Conservation (phyloP, 2,329 filamentous ascomycete species). For the Bretziella fagacearum region DNA sequence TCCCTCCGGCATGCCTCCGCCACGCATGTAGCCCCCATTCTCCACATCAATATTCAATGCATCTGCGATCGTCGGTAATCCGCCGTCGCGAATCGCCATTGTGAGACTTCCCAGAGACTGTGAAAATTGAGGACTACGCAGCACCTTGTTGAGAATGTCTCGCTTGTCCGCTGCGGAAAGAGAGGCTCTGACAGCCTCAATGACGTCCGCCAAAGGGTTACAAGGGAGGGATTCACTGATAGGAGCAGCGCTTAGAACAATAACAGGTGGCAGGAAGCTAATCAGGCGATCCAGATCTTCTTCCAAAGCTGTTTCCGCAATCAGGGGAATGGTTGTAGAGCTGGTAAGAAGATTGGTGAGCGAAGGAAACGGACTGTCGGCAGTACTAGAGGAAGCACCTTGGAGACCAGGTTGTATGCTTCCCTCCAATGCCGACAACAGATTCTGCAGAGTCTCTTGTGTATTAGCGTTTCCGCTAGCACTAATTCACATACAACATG, state of each 20-base stretch:
- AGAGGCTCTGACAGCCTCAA: slow-evolving; percentile 56
- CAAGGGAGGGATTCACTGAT: slow-evolving; percentile 25
- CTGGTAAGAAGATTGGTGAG: slow-evolving; percentile 73
- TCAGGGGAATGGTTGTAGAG: slow-evolving; percentile 57
- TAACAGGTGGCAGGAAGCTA: slow-evolving; percentile 57
- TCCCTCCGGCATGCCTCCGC: slow-evolving; percentile 67
- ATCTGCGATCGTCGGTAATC: slow-evolving; percentile 75
- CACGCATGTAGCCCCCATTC: slow-evolving; percentile 66
- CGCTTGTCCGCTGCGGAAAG: slow-evolving; percentile 65
- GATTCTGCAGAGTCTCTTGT: slow-evolving; percentile 49
- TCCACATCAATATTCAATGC: slow-evolving; percentile 65
- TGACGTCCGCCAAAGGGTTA: slow-evolving; percentile 51
- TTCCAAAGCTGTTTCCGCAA: slow-evolving; percentile 43
- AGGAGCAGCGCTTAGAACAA: slow-evolving; percentile 46
- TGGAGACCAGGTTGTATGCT: slow-evolving; percentile 24
- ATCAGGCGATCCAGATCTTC: slow-evolving; percentile 58
- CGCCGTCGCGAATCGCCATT: slow-evolving; percentile 75
- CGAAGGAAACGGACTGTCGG: slow-evolving; percentile 56
- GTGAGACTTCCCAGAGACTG: slow-evolving; percentile 77
- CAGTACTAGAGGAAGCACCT: slow-evolving; percentile 19
- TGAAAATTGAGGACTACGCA: slow-evolving; percentile 77
- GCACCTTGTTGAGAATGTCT: slow-evolving; percentile 58
- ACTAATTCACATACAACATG: slow-evolving; percentile 29
- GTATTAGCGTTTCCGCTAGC: background rate
- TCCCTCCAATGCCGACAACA: slow-evolving; percentile 65